Evolutionary conservation across 441 rosid species (phyloP).

Genomic region (Aquilaria agallochum): DNA sequence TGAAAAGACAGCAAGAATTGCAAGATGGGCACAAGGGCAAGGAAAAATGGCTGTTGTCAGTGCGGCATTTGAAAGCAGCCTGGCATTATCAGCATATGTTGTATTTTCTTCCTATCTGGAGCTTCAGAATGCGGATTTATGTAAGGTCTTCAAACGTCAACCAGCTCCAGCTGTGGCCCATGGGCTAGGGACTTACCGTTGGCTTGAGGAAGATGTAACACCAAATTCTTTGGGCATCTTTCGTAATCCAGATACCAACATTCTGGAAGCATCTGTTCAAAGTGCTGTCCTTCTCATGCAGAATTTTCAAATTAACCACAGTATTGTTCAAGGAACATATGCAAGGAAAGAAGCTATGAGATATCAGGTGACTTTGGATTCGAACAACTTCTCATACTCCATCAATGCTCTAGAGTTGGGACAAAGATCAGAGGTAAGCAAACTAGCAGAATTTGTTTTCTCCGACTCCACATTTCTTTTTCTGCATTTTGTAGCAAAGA

Average conservation of each 20-base stretch:
- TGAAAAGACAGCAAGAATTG: constrained; percentile 76
- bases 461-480: not conserved
- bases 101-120: constrained; percentile 74
- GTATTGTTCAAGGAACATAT: constrained; percentile 36
- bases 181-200: constrained; percentile 91
- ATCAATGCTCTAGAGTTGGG: constrained; percentile 57
- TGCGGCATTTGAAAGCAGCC: constrained; percentile 86
- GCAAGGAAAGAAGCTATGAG: constrained; percentile 37
- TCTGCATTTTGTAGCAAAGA: not conserved
- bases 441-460: not conserved
- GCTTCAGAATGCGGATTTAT: constrained; percentile 45
- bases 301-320: constrained; percentile 53
- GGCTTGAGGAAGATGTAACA: constrained; percentile 86
- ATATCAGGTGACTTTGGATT: constrained; percentile 44
- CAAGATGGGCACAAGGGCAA: constrained; percentile 80
- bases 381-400: constrained; percentile 43
- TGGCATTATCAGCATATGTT: constrained; percentile 71
- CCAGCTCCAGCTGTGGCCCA: constrained; percentile 56
- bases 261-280: constrained; percentile 58
- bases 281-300: constrained; percentile 49
- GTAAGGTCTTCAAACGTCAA: constrained; percentile 31
- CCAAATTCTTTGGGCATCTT: constrained; percentile 46
- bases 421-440: constrained; percentile 42
- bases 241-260: constrained; percentile 42
- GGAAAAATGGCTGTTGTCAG: constrained; percentile 94